Evolutionary conservation across 2,329 filamentous ascomycete genomes (phyloP), one percentile per base, ranked within the genome.

Genomic region (Colletotrichum eremochloae): DNA sequence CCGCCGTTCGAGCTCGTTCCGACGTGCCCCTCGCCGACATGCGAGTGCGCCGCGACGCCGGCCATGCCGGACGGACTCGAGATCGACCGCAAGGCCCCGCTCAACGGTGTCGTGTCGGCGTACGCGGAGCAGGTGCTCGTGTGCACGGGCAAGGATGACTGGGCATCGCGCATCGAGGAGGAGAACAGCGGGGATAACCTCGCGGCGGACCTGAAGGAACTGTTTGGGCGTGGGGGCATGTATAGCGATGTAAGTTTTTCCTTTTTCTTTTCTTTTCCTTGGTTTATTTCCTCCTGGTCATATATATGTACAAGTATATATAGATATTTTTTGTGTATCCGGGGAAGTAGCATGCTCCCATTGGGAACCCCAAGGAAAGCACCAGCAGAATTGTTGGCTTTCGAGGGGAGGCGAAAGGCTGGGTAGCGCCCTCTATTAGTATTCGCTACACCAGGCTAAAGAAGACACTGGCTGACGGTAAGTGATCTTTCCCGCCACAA

Each of bases 61-160:
- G 75, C 82, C 15, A 87, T 92, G 83, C 92, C 92, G 1, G 83
- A 87, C 9, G 91, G 89, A 4, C 86, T 97, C 20, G 89, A 91
- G 31, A 95, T 98, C 65, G 95, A 98, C 79, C 86, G 88, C 76
- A 87, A 89, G 73, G 89, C 89, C 50, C 86, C 88, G 24, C 84
- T 98, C 55, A 92, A 93, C 78, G 93, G 93, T 15, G 92, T 93
- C 7, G 95, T 97, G 83, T 86, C 92, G 2, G 85, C 87, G 1
- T 97, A 97, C 79, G 87, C 91, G 1, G 92, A 97, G 81, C 95
- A 98, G 76, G 88, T 98, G 4, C 82, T 98, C 12, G 86, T 98
- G 18, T 95, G 93, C 74, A 97, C 95, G 0, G 95, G 94, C 5
- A 89, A 90, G 73, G 83, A 87, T 40, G 93, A 97, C 82, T 98